These are phyloP conservation scores for Nothophoma quercina DNA, from an alignment of 2,329 filamentous ascomycete genomes.

Conservation along the genomic window DNA sequence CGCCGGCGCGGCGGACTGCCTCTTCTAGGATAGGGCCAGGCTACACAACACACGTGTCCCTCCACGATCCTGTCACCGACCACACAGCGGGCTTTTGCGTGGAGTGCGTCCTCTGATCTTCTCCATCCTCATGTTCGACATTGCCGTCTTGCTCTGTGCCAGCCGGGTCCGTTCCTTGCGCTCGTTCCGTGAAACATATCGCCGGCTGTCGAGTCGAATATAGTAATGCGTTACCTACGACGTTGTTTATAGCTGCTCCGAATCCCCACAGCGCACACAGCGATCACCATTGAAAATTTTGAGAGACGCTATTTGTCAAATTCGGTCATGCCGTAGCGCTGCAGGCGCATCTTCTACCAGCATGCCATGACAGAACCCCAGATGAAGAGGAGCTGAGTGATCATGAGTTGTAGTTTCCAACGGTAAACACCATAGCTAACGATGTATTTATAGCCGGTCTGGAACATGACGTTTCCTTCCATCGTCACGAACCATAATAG, in stretches of 20 bases:
- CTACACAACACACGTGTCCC: constrained; percentile 36
- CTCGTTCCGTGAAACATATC: constrained; percentile 22
- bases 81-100: constrained; percentile 20
- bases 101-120: neutral
- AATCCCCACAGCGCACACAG: constrained; percentile 15
- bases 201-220: constrained; percentile 22
- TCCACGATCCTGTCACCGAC: constrained; percentile 18
- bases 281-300: constrained; percentile 12
- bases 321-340: constrained; percentile 11
- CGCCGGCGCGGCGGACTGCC: constrained; percentile 23
- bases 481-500: constrained; percentile 1
- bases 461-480: constrained; percentile 23
- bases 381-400: constrained; percentile 11
- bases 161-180: constrained; percentile 6
- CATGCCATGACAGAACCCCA: constrained; percentile 7
- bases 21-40: constrained; percentile 23
- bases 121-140: constrained; percentile 2
- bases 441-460: constrained; percentile 30
- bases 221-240: constrained; percentile 21
- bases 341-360: constrained; percentile 4
- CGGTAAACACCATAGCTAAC: constrained; percentile 3
- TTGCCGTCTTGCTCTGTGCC: constrained; percentile 1
- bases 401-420: constrained; percentile 1
- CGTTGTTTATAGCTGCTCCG: constrained; percentile 11
- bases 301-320: constrained; percentile 20